A percentile compares a stretch with the other conserved stretches of the same genome.
These are phyloP conservation scores for Urtica urens DNA, from an alignment of 306 rosid genomes.

Conservation along the genomic window DNA sequence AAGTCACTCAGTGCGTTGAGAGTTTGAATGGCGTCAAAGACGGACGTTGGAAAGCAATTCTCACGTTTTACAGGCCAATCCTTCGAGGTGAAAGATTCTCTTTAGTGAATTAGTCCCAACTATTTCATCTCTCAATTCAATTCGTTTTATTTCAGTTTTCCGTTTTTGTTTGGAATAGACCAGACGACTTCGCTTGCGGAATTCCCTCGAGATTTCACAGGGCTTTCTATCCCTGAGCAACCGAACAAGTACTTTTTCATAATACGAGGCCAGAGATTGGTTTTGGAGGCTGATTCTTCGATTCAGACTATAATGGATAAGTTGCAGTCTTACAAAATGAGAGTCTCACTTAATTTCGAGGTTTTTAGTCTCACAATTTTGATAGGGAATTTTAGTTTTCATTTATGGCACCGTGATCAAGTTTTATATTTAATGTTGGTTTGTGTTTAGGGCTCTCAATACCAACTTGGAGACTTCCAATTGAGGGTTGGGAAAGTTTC, in stretches of 20 bases:
- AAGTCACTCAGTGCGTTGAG: conserved; percentile 79
- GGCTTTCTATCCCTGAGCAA: conserved; percentile 65
- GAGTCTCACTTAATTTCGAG: conserved; percentile 72
- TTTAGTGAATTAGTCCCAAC: no score
- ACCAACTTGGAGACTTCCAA: conserved; percentile 77
- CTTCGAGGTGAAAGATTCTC: conserved; percentile 45
- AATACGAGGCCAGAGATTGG: conserved; percentile 58
- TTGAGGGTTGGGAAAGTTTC: conserved; percentile 68
- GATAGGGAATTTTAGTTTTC: neutral
- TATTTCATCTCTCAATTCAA: no score
- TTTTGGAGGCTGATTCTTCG: conserved; percentile 70
- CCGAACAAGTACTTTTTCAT: conserved; percentile 71
- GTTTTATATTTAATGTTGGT: neutral
- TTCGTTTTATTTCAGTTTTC: neutral
- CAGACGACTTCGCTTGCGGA: conserved; percentile 28
- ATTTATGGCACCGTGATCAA: neutral
- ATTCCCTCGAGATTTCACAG: conserved; percentile 70
- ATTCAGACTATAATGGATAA: conserved; percentile 81
- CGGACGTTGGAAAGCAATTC: conserved; percentile 73
- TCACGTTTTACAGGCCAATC: conserved; percentile 76
- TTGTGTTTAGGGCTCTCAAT: conserved; percentile 40
- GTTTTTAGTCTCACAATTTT: conserved; percentile 5
- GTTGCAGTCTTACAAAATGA: conserved; percentile 76
- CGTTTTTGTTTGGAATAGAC: conserved; percentile 23
- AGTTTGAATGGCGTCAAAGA: conserved; percentile 73